Evolutionary conservation across 768 basidiomycete genomes (phyloP), one percentile per base, ranked within the genome.

Genomic region (Trametes sanguinea): DNA sequence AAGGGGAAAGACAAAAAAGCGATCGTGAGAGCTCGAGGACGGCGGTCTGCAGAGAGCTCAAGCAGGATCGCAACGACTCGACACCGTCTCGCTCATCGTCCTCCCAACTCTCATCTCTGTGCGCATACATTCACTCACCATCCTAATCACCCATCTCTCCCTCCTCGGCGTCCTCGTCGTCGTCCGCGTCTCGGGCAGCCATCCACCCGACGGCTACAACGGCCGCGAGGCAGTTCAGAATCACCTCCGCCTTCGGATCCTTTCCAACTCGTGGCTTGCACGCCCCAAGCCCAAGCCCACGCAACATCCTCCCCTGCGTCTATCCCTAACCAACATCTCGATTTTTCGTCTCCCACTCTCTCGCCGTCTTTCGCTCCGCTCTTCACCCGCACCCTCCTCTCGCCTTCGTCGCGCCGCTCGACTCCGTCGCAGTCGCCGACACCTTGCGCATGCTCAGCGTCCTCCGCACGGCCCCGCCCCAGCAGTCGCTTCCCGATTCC

Each of bases 391-490:
- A 51, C 44, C 66, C 55, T 66, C 66, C 67, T 69, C 61, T 67
- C 67, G 69, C 62, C 59, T 39, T 63, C 60, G 61, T 62, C 67
- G 57, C 59, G 55, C 65, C 68, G 64, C 63, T 64, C 70, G 67
- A 72, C 68, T 62, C 54, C 44, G 40, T 59, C 58, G 17, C 37
- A 33, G 47, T 45, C 50, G 40, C 48, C 30, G 30, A 65, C 71
- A 63, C 64, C 59, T 67, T 57, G 77, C 78, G 80, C 61, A 81
- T 81, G 80, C 79, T 75, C 72, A 78, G 74, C 69, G 74, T 74
- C 65, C 73, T 76, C 61, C 64, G 68, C 43, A 37, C 76, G 56
- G 63, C 61, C 39, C 65, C 69, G 63, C 75, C 71, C 32, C 69
- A 75, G 62, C 75, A 61, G 37, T 72, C 67, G 60, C 69, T 40